A percentile compares a stretch with the other conserved stretches of the same genome.
Conservation (phyloP, 2,329 filamentous ascomycete species). For the Dactylellina haptotyla region DNA sequence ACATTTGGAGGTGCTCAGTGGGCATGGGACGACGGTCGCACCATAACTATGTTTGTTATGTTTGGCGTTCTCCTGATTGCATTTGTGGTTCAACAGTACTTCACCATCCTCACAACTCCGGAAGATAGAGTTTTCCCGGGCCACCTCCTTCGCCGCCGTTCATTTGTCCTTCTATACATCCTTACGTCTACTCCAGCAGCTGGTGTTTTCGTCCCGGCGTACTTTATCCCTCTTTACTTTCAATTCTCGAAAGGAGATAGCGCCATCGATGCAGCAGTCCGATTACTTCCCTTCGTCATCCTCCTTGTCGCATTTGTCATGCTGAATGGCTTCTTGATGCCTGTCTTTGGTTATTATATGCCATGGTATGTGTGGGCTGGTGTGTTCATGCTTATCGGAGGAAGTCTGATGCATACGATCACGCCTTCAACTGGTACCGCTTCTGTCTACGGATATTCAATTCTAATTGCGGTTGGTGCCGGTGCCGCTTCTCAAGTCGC, state of each 20-base stretch:
- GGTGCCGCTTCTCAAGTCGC: constrained; percentile 61
- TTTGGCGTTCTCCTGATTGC: constrained; percentile 63
- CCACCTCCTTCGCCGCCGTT: constrained; percentile 62
- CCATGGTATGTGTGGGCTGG: constrained; percentile 62
- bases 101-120: constrained; percentile 63
- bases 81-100: constrained; percentile 65
- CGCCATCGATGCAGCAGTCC: constrained; percentile 62
- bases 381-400: constrained; percentile 59
- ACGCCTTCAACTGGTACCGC: constrained; percentile 56
- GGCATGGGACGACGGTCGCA: constrained; percentile 63
- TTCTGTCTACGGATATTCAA: constrained; percentile 60
- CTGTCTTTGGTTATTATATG: constrained; percentile 61
- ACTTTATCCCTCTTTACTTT: constrained; percentile 69
- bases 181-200: constrained; percentile 61
- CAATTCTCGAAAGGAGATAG: constrained; percentile 65
- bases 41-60: constrained; percentile 65
- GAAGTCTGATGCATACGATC: constrained; percentile 58
- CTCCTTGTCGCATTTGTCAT: constrained; percentile 60
- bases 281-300: constrained; percentile 63
- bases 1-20: constrained; percentile 66
- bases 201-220: constrained; percentile 63
- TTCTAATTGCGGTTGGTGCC: constrained; percentile 63
- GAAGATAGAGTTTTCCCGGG: constrained; percentile 65
- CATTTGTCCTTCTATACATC: constrained; percentile 63
- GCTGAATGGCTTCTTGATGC: constrained; percentile 62